phyloP scores from a whole-genome alignment of 2,329 filamentous ascomycete species.

The Mariannaea sp. region DNA sequence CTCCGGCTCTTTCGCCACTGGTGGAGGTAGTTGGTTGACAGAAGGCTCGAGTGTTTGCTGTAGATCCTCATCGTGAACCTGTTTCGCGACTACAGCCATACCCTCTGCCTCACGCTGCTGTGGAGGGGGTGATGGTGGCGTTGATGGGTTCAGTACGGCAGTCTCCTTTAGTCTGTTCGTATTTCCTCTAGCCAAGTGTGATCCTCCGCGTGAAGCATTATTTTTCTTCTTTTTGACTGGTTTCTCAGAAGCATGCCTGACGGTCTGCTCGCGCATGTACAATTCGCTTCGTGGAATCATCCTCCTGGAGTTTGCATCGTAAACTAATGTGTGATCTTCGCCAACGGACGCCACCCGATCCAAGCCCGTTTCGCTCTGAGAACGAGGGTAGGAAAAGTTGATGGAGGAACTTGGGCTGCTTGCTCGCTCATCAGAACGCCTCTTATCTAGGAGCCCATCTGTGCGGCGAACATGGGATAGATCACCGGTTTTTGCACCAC shows the following conservation, averaged over 20 bases:
- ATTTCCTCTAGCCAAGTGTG: constrained; percentile 57
- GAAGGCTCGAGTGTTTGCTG: background rate
- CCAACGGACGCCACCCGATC: constrained; percentile 23
- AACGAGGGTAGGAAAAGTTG: constrained; percentile 64
- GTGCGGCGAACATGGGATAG: constrained; percentile 51
- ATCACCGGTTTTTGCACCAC: constrained; percentile 50
- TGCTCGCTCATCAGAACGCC: constrained; percentile 43
- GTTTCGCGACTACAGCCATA: background rate
- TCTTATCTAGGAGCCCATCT: constrained; percentile 46
- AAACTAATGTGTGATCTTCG: constrained; percentile 56
- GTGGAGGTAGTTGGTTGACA: background rate
- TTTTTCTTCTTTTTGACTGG: constrained; percentile 49
- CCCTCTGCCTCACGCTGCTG: constrained; percentile 28
- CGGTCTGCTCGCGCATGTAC: constrained; percentile 48
- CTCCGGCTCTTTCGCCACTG: background rate
- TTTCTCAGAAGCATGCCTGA: constrained; percentile 47
- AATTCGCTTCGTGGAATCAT: constrained; percentile 58
- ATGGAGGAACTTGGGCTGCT: constrained; percentile 58
- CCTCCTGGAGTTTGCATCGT: constrained; percentile 68
- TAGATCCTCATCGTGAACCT: constrained; percentile 6
- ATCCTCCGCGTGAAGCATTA: constrained; percentile 46
- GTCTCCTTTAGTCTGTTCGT: constrained; percentile 57
- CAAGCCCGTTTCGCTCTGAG: constrained; percentile 46
- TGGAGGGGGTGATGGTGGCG: constrained; percentile 29
- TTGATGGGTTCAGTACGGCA: constrained; percentile 44